Evolutionary conservation across 192 early-diverging fungal genomes (phyloP), one percentile per base, ranked within the genome.

Genomic region (Backusella tarrabulga): DNA sequence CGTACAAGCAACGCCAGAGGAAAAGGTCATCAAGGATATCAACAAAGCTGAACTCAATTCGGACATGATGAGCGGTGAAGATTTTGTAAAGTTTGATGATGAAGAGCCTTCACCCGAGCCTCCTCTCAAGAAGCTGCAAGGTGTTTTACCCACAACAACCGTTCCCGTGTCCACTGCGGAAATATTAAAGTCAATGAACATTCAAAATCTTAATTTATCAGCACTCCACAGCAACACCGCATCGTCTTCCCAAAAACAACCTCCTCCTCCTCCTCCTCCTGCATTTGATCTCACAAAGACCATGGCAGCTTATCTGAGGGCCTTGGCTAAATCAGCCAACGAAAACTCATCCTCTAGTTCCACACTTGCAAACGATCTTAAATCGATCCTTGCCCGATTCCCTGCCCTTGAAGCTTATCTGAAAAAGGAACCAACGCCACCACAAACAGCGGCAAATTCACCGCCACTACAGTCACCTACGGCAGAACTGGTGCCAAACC

Each of bases 21-120:
- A 74, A 67, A 42, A 83, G 56, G 67, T 68, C 73, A 44, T 75
- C 76, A 56, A 77, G 73, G 46, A 78, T 77, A 42, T 78, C 71
- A 46, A 76, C 68, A 41, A 81, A 78, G 7, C 76, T 71, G 56
- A 63, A 29, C 3, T 63, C n/a, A 72, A 41, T 50, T 50, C 71
- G 11, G 29, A 29, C 6, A 26, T 72, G 23, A 72, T 72, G 71
- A 23, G 42, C 15, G 72, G 71, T 41, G 77, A 79, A 35, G 73
- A 74, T 34, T 79, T 75, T 74, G 77, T 79, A 12, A 74, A 73
- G 50, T 79, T 79, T 79, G 77, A 79, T 69, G 77, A 79, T 11
- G 73, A 73, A 68, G 77, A 79, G 21, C 32, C 63, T 21, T 71
- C 29, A 50, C 71, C 63, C 5, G 67, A 67, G 6, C 41, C 67